These are phyloP conservation scores for Mycocentrospora acerina DNA, from an alignment of 2,329 filamentous ascomycete genomes.

Conservation along the genomic window DNA sequence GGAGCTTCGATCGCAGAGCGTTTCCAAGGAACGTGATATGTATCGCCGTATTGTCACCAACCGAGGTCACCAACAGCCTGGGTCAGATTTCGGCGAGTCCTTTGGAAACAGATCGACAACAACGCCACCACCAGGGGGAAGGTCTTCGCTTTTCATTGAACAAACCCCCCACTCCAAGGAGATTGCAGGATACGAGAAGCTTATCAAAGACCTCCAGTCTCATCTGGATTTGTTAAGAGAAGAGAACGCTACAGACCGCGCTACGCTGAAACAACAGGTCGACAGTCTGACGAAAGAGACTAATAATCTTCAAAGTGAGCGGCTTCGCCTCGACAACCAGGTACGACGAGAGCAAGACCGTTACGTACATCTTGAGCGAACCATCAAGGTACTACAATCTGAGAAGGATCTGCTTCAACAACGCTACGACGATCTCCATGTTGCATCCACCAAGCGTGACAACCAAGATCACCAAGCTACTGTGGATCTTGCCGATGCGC, in stretches of 20 bases:
- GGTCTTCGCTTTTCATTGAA: slow-evolving; percentile 33
- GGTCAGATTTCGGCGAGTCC: slow-evolving; percentile 25
- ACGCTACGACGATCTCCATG: slow-evolving; percentile 72
- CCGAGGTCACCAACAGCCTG: slow-evolving; percentile 59
- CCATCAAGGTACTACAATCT: slow-evolving; percentile 77
- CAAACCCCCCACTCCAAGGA: slow-evolving; percentile 56
- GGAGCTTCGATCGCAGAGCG: slow-evolving; percentile 82
- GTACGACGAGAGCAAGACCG: slow-evolving; percentile 79
- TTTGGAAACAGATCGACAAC: slow-evolving; percentile 15
- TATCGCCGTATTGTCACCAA: slow-evolving; percentile 93
- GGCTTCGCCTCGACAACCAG: slow-evolving; percentile 78
- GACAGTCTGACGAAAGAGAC: slow-evolving; percentile 82
- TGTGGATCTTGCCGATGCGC: slow-evolving; percentile 87
- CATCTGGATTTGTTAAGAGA: slow-evolving; percentile 89
- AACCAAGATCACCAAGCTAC: slow-evolving; percentile 86
- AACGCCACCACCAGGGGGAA: slow-evolving; percentile 50
- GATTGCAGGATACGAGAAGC: slow-evolving; percentile 70
- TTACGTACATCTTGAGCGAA: slow-evolving; percentile 85
- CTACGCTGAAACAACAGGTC: slow-evolving; percentile 80
- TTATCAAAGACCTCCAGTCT: slow-evolving; percentile 82
- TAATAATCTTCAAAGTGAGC: slow-evolving; percentile 76
- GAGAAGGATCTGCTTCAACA: slow-evolving; percentile 89
- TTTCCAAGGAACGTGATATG: slow-evolving; percentile 94
- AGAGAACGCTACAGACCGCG: slow-evolving; percentile 78
- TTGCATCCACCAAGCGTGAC: slow-evolving; percentile 86